Evolutionary conservation across 1,139 yeast species (phyloP).

Genomic region (Yamadazyma sp.): DNA sequence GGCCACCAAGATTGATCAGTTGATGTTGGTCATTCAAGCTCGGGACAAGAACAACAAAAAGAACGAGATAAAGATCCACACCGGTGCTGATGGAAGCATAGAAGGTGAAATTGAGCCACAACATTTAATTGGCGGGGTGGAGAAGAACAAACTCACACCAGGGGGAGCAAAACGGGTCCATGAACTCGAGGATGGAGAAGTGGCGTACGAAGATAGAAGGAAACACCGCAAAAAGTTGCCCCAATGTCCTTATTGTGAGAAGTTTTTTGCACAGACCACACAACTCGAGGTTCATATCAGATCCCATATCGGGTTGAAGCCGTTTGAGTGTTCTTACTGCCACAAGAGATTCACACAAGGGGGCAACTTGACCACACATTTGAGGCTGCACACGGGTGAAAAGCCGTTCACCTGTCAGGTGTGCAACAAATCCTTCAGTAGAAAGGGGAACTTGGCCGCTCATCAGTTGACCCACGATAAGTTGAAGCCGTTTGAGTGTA

Average conservation of each 20-base stretch:
- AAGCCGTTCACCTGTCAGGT: conserved; percentile 78
- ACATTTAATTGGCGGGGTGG: conserved; percentile 81
- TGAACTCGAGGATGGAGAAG: conserved; percentile 17
- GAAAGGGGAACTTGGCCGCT: conserved; percentile 88
- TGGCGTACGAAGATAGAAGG: conserved; percentile 17
- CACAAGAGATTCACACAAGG: conserved; percentile 87
- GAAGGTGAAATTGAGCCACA: conserved; percentile 30
- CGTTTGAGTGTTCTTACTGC: conserved; percentile 77
- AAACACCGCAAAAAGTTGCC: conserved; percentile 39
- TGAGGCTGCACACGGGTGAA: conserved; percentile 88
- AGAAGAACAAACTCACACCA: conserved; percentile 43
- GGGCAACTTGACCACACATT: conserved; percentile 86
- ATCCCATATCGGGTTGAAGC: conserved; percentile 76
- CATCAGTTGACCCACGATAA: conserved; percentile 81
- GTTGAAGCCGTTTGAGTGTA: conserved; percentile 76
- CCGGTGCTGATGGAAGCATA: conserved; percentile 62
- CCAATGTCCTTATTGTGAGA: conserved; percentile 69
- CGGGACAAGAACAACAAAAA: conserved; percentile 67
- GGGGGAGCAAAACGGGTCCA: conserved; percentile 18
- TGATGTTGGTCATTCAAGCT: conserved; percentile 89
- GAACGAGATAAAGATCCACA: conserved; percentile 57
- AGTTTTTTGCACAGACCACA: conserved; percentile 70
- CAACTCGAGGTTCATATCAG: conserved; percentile 79
- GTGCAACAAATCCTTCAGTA: conserved; percentile 74
- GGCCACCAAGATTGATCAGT: conserved; percentile 83